Percentiles rank a stretch among this genome's conserved stretches.
phyloP scores from a whole-genome alignment of 192 early-diverging fungal genomes.

The Rhizoclosmatium globosum region DNA sequence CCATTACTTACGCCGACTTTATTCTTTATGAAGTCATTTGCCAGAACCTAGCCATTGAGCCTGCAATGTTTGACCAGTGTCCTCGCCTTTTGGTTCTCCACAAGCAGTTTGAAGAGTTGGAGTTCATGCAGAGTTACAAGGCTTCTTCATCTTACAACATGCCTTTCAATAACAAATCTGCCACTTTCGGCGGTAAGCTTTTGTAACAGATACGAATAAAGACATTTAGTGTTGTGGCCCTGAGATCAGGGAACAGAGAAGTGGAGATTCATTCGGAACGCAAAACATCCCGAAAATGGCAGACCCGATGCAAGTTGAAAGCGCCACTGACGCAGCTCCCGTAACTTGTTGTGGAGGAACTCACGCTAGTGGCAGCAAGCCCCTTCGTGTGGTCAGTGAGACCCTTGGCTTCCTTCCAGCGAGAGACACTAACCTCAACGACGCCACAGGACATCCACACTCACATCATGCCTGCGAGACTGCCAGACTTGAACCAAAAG shows the following conservation, averaged over 20 bases:
- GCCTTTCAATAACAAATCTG: constrained; percentile 1
- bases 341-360: too few relatives aligned
- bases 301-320: too few relatives aligned
- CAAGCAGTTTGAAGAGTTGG: neutral
- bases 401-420: too few relatives aligned
- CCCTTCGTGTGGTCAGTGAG: too few relatives aligned
- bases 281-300: too few relatives aligned
- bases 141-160: neutral
- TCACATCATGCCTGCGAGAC: constrained; percentile 69
- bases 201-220: neutral
- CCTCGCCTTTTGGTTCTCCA: neutral
- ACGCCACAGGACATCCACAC: constrained; percentile 50
- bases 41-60: neutral
- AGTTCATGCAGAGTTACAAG: neutral
- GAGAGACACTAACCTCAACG: neutral
- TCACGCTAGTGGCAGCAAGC: too few relatives aligned
- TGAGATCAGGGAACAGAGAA: too few relatives aligned
- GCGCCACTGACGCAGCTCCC: too few relatives aligned
- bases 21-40: neutral
- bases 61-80: neutral
- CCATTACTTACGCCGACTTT: constrained; percentile 10
- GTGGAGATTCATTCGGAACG: too few relatives aligned
- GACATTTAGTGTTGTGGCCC: too few relatives aligned
- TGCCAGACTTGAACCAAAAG: constrained; percentile 68
- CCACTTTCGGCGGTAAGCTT: neutral